Conservation (phyloP, 345 rosid genomes). For the Syzygium oleosum region DNA sequence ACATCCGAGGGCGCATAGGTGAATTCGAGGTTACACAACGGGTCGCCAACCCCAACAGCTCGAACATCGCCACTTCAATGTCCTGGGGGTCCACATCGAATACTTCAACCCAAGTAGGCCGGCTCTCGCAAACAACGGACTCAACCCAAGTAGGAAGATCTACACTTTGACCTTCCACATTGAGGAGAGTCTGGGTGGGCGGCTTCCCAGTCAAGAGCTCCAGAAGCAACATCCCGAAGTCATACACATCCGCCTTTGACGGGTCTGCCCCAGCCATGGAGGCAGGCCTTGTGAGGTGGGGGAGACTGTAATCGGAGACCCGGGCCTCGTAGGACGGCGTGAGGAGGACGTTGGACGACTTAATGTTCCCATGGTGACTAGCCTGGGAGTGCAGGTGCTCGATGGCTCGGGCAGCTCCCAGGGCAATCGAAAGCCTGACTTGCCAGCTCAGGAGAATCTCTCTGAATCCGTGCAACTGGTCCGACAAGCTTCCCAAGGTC, state of each 20-base stretch:
- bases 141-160: constrained; percentile 90
- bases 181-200: constrained; percentile 53
- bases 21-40: not conserved
- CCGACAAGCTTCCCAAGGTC: not conserved
- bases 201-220: constrained; percentile 87
- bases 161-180: constrained; percentile 43
- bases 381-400: constrained; percentile 57
- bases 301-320: constrained; percentile 57
- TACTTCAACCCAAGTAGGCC: constrained; percentile 92
- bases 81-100: constrained; percentile 73
- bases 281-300: constrained; percentile 66
- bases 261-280: constrained; percentile 61
- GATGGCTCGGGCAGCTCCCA: constrained; percentile 61
- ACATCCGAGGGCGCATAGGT: not conserved
- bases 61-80: constrained; percentile 19
- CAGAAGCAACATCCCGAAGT: constrained; percentile 65
- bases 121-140: constrained; percentile 77
- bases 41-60: not conserved
- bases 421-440: constrained; percentile 51
- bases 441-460: constrained; percentile 70
- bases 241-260: constrained; percentile 49
- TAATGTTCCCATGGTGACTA: constrained; percentile 66
- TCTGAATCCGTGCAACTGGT: constrained; percentile 7
- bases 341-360: constrained; percentile 77
- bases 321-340: constrained; percentile 46